Evolutionary conservation across 2,329 filamentous ascomycete species (phyloP), one percentile per base, ranked within the genome.

Genomic region (Chalaropsis thielavioides): DNA sequence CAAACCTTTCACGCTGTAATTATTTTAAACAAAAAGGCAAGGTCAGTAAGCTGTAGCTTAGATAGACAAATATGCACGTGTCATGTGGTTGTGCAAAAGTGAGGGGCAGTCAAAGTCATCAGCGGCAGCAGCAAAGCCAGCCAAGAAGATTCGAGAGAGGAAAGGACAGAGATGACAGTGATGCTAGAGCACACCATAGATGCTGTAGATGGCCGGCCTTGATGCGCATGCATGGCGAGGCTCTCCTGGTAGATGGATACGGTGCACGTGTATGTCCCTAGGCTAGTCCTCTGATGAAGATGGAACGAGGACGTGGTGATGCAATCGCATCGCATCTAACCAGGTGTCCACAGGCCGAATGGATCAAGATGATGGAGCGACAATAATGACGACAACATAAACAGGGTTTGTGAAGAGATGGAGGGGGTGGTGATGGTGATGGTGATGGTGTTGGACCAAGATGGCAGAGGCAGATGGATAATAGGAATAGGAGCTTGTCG

Each of bases 1-100:
- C 64, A 61, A 65, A 67, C 66, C 66, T 67, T 64, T 67, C 65
- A 51, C 65, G 65, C 65, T 67, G 43, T 43, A 64, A n/a, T n/a
- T n/a, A n/a, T n/a, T n/a, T n/a, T 3, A 31, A 15, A 31, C 13
- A 24, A 63, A 13, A 51, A 5, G 35, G 19, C 13, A 15, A 58
- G 40, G 59, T 67, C 58, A 67, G 65, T 22, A 61, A 62, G 38
- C 58, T 54, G 44, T 44, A 56, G 46, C 19, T 56, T 35, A 41
- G 41, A 46, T 31, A 17, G 56, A 65, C 43, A 64, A 31, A 31
- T 31, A 6, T 22, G 51, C 51, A 56, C 51, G 51, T 56, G 51
- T 56, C 31, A 27, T 17, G 62, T 43, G 17, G 62, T 64, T 22
- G 54, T 46, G 43, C 19, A 64, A 19, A 19, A 51, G 17, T 64